Evolutionary conservation across 257 asterid genomes (phyloP), one percentile per base, ranked within the genome.

Genomic region (Thymus mandschuricus): DNA sequence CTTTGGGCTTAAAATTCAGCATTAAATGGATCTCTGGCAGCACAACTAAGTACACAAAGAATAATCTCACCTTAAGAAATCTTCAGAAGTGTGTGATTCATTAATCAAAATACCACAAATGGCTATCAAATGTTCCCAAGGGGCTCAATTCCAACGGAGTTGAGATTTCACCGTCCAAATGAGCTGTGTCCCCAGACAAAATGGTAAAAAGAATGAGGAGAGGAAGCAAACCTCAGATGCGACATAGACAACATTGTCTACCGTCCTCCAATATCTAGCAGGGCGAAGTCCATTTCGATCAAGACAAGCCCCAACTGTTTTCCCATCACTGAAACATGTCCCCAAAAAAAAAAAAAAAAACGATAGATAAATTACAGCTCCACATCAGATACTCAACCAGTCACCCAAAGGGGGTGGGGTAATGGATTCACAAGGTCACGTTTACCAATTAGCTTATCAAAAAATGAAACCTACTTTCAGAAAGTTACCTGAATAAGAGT

Each of bases 271-370:
- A 75, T 95, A 95, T 84, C 99, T 91, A 64, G 99, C 99, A 66
- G 99, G 99, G 61, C 99, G 99, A 79, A 95, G 96, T 64, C 99
- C 99, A 75, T 95, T 95, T 56, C 99, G 98, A 79, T 95, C 99
- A 60, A 95, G 95, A 85, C 96, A 88, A 83, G 99, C 99, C 81
- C 99, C 99, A 76, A 95, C 97, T 73, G 97, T 95, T 81, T 95
- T 95, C 83, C 99, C 99, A 69, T 95, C 99, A 74, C 99, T 92
- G 86, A 13, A 66, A 82, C 13, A 50, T 8, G 52, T 34, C 61
- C 71, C 60, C 29, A 70, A 60, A 49, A 44, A 44, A 44, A 44
- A 5, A 44, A 21, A 44, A 7, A 44, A 44, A 44, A 57, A 72
- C 70, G 21, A 76, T 63, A 30, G 51, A 67, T 34, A 58, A 21